Percentiles rank a stretch among this genome's conserved stretches.
These are phyloP conservation scores for Jatropha curcas DNA, from an alignment of 345 rosid genomes.

Conservation along the genomic window DNA sequence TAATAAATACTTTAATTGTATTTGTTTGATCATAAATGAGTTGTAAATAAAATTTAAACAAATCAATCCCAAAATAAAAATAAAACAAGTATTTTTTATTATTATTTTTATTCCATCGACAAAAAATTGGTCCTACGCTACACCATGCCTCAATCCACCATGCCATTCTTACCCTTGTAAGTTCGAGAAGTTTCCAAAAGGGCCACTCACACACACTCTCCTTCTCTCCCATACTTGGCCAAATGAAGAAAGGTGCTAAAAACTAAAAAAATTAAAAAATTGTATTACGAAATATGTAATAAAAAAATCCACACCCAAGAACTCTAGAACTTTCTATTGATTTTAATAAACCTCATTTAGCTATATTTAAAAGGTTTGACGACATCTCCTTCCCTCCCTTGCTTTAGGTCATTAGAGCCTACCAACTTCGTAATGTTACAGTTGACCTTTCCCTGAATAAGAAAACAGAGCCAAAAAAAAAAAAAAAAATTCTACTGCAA, in stretches of 20 bases:
- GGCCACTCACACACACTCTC: not conserved
- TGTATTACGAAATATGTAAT: not conserved
- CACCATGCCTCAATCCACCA: conserved; percentile 17
- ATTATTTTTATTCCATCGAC: not conserved
- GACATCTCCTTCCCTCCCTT: conserved; percentile 6
- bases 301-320: not conserved
- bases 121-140: not conserved
- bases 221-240: not conserved
- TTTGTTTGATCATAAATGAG: too few relatives aligned
- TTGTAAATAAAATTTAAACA: too few relatives aligned
- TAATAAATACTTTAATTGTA: not conserved
- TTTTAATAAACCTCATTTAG: conserved; percentile 4
- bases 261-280: not conserved
- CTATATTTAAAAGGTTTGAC: conserved; percentile 11
- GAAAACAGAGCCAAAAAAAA: not conserved
- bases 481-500: not conserved
- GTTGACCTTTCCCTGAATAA: conserved; percentile 19
- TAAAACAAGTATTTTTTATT: not conserved
- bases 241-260: not conserved
- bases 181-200: conserved; percentile 49
- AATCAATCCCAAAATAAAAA: not conserved
- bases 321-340: conserved; percentile 45
- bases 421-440: conserved; percentile 18
- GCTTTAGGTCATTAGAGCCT: conserved; percentile 8
- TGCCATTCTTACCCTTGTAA: conserved; percentile 12